Base-by-base conservation (phyloP, 192 early-diverging fungal genomes). In the Backusella circina region DNA sequence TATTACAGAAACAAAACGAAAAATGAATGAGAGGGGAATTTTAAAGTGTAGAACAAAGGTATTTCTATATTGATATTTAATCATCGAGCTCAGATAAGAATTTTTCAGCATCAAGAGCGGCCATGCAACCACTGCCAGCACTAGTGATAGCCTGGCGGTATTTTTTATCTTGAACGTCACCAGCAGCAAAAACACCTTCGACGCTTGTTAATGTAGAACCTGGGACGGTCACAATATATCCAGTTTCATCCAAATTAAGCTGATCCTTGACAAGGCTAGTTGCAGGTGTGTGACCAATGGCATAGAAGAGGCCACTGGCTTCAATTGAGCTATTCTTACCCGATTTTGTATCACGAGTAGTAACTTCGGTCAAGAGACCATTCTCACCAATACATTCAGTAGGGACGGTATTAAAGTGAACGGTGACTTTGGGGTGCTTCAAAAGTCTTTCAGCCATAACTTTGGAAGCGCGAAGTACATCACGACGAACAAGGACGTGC, bases 121-220 rank as follows among this genome's bases (percentile, higher is more conserved):
- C 95, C 95, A 97, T 97, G 87, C 98, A 99, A 51, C 98, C 98
- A 36, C 92, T 91, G 47, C 98, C 95, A 28, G 97, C 97, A 68
- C 94, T 95, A n/a, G 98, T 99, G 74, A 99, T 90, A n/a, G 98
- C 98, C 84, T 99, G 97, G 75, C 97, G 93, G 86, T 99, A 99
- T 15, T 79, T 90, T 82, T 92, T 92, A 82, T 99, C 98, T 77
- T 98, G 94, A 67, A 99, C 96, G 87, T 99, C 98, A 75, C 98
- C 98, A 21, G 93, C 93, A 61, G 98, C 98, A 90, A 98, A 99
- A 54, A 99, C 92, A 75, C 98, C 98, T 74, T 88, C 86, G 64
- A 99, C 77, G 77, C 87, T 96, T 73, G 98, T 99, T 72, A 88
- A 83, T 39, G 95, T 90, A 41, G 91, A 88, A 39, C 92, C 94